Conservation (phyloP, 1,139 yeast species). For the Magnusiomyces sp. region DNA sequence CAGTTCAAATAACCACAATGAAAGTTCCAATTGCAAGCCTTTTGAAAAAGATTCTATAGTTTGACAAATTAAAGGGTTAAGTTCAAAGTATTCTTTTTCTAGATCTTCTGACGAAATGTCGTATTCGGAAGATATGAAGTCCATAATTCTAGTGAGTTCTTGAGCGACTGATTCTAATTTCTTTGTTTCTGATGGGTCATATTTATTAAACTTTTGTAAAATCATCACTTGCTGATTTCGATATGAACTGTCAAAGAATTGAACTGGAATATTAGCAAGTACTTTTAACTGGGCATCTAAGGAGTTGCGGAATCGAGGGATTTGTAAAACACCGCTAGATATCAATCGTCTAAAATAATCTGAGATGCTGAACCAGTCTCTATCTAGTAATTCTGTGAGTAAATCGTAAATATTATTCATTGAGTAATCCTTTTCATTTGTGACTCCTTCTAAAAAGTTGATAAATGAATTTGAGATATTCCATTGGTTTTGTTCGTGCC, state of each 20-base stretch:
- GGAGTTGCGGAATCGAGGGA: conserved; percentile 18
- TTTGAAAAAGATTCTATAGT: conserved; percentile 10
- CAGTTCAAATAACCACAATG: conserved; percentile 17
- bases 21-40: conserved; percentile 17
- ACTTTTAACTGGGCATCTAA: conserved; percentile 40
- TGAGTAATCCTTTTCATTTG: conserved; percentile 20
- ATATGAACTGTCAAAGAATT: conserved; percentile 15
- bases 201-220: conserved; percentile 16
- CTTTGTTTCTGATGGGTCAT: conserved; percentile 5
- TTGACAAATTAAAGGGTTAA: background rate
- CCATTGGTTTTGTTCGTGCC: conserved; percentile 15
- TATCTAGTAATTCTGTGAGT: conserved; percentile 47
- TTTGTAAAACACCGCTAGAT: conserved; percentile 72
- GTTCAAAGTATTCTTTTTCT: background rate
- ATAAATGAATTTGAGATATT: conserved; percentile 25
- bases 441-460: conserved; percentile 23
- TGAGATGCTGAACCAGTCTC: conserved; percentile 46
- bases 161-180: background rate
- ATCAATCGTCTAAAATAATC: conserved; percentile 69
- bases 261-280: conserved; percentile 45
- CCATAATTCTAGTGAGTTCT: conserved; percentile 1
- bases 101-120: background rate
- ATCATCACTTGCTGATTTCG: conserved; percentile 22
- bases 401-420: conserved; percentile 41
- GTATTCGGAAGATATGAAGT: conserved; percentile 13